These are phyloP conservation scores for Polychytrium aggregatum DNA, from an alignment of 192 early-diverging fungal genomes.

Conservation along the genomic window DNA sequence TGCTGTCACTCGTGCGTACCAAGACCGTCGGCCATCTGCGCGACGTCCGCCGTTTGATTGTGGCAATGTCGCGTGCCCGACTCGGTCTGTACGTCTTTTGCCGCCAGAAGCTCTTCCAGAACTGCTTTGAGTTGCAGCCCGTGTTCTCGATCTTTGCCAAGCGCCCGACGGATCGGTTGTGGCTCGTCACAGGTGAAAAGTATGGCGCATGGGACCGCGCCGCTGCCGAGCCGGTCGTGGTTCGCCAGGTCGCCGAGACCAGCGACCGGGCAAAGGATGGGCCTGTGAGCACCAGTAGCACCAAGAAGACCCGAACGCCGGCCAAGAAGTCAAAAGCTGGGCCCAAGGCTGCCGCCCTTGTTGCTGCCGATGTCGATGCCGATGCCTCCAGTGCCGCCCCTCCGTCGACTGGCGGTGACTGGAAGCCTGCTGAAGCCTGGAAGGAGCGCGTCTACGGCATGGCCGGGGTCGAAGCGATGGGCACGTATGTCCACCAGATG, in stretches of 20 bases:
- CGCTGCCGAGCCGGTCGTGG: conserved; percentile 3
- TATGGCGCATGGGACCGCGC: conserved; percentile 5
- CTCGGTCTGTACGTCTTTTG: conserved; percentile 93
- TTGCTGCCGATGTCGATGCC: conserved; percentile 21
- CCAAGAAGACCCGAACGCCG: conserved; percentile 10
- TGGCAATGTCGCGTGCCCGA: conserved; percentile 87
- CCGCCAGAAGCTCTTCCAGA: conserved; percentile 55
- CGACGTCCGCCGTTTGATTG: conserved; percentile 84
- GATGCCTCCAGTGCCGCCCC: too few species aligned
- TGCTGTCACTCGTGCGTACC: conserved; percentile 90
- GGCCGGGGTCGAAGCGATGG: conserved; percentile 44
- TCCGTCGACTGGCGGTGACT: too few species aligned
- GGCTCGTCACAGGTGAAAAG: conserved; percentile 43
- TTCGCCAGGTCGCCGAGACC: conserved; percentile 1
- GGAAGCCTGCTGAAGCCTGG: too few species aligned
- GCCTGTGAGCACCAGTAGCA: too few species aligned
- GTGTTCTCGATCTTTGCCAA: conserved; percentile 51
- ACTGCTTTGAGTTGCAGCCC: conserved; percentile 70
- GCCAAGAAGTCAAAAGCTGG: conserved; percentile 3
- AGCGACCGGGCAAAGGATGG: conserved; percentile 12
- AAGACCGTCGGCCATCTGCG: conserved; percentile 68
- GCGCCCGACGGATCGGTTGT: conserved; percentile 48
- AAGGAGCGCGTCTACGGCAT: conserved; percentile 27
- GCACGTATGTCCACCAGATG: conserved; percentile 50
- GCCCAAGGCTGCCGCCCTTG: conserved; percentile 6